Evolutionary conservation across 768 basidiomycete genomes (phyloP).

Genomic region (Lentinus brumalis): DNA sequence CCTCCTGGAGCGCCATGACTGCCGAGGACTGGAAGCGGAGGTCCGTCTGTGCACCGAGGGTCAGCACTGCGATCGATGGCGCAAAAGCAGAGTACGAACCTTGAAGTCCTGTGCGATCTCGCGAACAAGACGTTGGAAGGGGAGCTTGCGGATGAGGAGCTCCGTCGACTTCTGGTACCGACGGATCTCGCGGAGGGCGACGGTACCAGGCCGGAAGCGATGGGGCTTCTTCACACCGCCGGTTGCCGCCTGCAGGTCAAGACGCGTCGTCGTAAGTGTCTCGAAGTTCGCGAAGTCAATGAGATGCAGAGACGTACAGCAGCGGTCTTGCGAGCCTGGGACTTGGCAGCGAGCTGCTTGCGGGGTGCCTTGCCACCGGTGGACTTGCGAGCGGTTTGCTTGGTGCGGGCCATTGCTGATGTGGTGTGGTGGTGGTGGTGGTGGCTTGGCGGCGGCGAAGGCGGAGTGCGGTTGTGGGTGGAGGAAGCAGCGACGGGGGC

Average conservation of each 20-base stretch:
- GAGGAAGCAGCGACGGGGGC: background rate
- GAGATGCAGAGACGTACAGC: constrained; percentile 29
- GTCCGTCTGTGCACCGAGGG: constrained; percentile 40
- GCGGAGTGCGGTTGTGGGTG: constrained; percentile 7
- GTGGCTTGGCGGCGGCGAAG: constrained; percentile 1
- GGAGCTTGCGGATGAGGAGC: constrained; percentile 50
- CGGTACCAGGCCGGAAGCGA: constrained; percentile 41
- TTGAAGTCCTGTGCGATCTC: constrained; percentile 72
- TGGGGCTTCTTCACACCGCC: constrained; percentile 69
- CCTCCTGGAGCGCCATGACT: constrained; percentile 63
- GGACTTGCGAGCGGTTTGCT: constrained; percentile 78
- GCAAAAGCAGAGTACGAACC: constrained; percentile 29
- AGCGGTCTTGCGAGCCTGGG: constrained; percentile 60
- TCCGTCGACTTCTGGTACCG: constrained; percentile 44
- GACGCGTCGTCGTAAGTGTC: background rate
- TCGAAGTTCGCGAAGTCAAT: background rate
- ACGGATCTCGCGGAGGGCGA: constrained; percentile 41
- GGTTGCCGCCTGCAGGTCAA: constrained; percentile 38
- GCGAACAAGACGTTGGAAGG: constrained; percentile 66
- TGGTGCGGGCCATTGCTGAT: constrained; percentile 65
- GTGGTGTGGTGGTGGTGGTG: constrained; percentile 2
- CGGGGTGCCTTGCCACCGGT: constrained; percentile 77
- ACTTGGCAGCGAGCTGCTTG: constrained; percentile 73
- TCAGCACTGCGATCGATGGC: background rate
- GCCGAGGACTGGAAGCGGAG: constrained; percentile 69